Conservation (phyloP, 768 basidiomycete genomes). For the Pleurotus djamor region DNA sequence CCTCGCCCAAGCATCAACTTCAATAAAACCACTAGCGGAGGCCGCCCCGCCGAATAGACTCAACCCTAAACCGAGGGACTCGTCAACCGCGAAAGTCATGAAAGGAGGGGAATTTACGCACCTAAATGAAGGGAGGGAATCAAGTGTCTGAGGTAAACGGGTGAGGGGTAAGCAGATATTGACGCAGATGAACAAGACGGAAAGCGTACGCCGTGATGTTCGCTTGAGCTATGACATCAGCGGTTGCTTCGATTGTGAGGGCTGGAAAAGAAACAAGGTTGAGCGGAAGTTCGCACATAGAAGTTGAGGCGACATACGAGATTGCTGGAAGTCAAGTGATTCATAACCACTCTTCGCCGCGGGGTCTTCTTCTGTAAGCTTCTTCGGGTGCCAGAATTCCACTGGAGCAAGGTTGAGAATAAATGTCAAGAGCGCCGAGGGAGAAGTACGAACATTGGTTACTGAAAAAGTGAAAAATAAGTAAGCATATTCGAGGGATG, state of each 20-base stretch:
- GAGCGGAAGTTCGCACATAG: no score
- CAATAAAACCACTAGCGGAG: neutral
- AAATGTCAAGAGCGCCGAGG: neutral
- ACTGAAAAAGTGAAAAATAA: no score
- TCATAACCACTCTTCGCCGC: neutral
- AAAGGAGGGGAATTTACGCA: no score
- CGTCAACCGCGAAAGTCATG: neutral
- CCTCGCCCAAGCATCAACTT: neutral
- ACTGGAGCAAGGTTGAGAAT: neutral
- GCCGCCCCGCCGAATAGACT: neutral
- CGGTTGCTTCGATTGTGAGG: neutral
- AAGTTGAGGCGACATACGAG: neutral
- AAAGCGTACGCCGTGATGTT: neutral
- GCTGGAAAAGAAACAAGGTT: neutral
- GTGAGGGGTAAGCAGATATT: neutral
- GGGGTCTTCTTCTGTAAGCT: neutral
- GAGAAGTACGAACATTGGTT: no score
- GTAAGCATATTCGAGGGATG: no score
- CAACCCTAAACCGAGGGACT: neutral
- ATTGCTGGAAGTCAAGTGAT: neutral
- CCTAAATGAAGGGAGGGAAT: neutral
- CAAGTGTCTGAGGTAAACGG: neutral
- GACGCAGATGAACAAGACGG: no score
- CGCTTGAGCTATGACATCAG: neutral
- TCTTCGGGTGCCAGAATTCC: conserved; percentile 2